Base-by-base conservation (phyloP, 441 rosid genomes). In the Pelargonium myrrhifolium region DNA sequence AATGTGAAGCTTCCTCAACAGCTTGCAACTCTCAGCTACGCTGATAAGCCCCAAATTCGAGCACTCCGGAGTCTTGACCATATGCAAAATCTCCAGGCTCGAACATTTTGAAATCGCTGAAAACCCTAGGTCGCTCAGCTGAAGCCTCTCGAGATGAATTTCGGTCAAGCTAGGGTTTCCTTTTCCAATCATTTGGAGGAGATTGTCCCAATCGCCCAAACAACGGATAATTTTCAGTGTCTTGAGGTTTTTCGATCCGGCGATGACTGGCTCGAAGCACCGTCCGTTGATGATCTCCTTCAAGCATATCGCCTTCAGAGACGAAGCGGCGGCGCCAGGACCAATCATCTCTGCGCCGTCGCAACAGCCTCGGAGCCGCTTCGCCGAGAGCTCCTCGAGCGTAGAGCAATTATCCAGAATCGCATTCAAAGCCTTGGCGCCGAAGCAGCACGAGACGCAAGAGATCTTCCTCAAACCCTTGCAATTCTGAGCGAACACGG, bases 211-310 rank as follows among this genome's bases (percentile, higher is more conserved):
- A 56, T 81, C 79, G 45, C 92, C 89, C 64, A 85, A 72, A 75
- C 89, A 87, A 39, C 82, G 84, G 67, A 87, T 82, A 14, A 87
- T 74, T 79, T 78, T 87, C 76, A 85, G 65, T n/a, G 78, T 84
- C 68, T 66, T 82, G 37, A 86, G 75, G 1, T 74, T 78, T 66
- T 68, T 81, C 15, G 85, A 78, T 24, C 59, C 82, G 43, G 74
- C 66, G 21, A 82, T 64, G 49, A 86, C 72, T 1, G 88, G 79
- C 66, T 76, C 86, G 67, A 84, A 86, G 51, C 78, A 82, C 81
- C 82, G 88, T 28, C 90, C 88, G 17, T 81, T 81, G 65, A 86
- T 80, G 31, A 86, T 79, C 77, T 86, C 90, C 74, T 82, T 84
- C 82, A 86, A 74, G 82, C 85, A 84, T 65, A 86, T 75, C 40